Conservation (phyloP, 345 rosid species). For the Litchi chinensis region DNA sequence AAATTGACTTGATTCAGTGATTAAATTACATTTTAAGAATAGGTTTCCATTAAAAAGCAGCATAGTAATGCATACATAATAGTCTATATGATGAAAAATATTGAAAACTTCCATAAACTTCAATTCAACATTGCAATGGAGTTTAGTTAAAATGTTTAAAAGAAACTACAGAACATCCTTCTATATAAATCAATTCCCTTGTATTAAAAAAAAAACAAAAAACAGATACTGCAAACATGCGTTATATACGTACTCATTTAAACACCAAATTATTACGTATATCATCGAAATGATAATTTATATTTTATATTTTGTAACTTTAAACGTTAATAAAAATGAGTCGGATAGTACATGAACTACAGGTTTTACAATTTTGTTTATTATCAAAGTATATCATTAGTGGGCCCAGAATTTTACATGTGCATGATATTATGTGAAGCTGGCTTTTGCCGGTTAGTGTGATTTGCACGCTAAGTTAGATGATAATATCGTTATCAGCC, state of each 20-base stretch:
- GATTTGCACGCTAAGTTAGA: conserved; percentile 1
- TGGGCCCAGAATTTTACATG: not conserved
- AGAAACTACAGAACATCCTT: no score
- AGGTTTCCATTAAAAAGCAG: not conserved
- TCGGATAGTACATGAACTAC: no score
- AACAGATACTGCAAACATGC: no score
- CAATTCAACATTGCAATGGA: not conserved
- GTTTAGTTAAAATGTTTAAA: not conserved
- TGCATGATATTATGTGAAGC: not conserved
- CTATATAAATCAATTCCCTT: no score
- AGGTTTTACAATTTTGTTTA: not conserved
- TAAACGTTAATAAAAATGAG: no score
- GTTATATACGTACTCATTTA: no score
- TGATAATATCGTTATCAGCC: not conserved
- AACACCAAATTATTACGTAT: no score
- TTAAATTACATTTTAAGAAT: no score
- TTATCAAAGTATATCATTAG: not conserved
- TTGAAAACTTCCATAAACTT: not conserved
- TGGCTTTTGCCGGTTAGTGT: not conserved
- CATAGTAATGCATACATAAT: not conserved
- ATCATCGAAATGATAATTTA: no score
- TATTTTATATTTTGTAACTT: no score
- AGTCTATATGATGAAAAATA: not conserved
- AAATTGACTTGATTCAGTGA: no score
- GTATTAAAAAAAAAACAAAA: no score